These are phyloP conservation scores for Cladosporium sp. DNA, from an alignment of 2,329 filamentous ascomycete genomes.

Conservation along the genomic window DNA sequence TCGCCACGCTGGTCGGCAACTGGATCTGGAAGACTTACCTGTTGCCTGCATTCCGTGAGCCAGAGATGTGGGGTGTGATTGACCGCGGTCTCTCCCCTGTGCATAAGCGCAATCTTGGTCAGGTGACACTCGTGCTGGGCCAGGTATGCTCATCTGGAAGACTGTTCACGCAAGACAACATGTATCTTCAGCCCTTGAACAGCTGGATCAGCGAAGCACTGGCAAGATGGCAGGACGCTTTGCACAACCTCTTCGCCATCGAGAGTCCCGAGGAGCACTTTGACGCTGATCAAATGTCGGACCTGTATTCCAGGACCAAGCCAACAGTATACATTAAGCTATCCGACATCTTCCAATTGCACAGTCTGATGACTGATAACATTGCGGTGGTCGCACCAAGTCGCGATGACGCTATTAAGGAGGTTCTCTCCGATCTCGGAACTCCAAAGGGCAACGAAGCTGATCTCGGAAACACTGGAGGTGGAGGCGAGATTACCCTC, in stretches of 20 bases:
- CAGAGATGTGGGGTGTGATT: conserved; percentile 88
- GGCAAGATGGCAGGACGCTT: conserved; percentile 71
- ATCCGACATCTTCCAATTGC: conserved; percentile 93
- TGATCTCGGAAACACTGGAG: conserved; percentile 48
- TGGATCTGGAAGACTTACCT: conserved; percentile 96
- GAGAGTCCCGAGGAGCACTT: conserved; percentile 86
- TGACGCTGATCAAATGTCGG: conserved; percentile 98
- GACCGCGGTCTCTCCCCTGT: conserved; percentile 84
- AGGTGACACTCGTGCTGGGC: conserved; percentile 85
- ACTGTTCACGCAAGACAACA: conserved; percentile 88
- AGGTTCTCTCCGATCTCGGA: conserved; percentile 88
- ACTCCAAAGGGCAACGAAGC: conserved; percentile 95
- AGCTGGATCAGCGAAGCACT: conserved; percentile 84
- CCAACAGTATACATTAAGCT: conserved; percentile 99
- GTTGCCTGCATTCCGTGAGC: conserved; percentile 80
- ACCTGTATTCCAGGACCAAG: conserved; percentile 92
- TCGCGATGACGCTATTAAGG: conserved; percentile 81
- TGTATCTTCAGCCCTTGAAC: conserved; percentile 93
- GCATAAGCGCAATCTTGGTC: conserved; percentile 85
- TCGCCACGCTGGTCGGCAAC: conserved; percentile 79
- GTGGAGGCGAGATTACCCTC: conserved; percentile 32
- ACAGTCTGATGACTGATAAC: conserved; percentile 78
- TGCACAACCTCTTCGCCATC: conserved; percentile 73
- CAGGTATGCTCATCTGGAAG: conserved; percentile 85
- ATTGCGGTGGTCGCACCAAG: conserved; percentile 71